Evolutionary conservation across 176 grass and related monocot genomes (phyloP), one percentile per base, ranked within the genome.

Genomic region (Puya raimondii): DNA sequence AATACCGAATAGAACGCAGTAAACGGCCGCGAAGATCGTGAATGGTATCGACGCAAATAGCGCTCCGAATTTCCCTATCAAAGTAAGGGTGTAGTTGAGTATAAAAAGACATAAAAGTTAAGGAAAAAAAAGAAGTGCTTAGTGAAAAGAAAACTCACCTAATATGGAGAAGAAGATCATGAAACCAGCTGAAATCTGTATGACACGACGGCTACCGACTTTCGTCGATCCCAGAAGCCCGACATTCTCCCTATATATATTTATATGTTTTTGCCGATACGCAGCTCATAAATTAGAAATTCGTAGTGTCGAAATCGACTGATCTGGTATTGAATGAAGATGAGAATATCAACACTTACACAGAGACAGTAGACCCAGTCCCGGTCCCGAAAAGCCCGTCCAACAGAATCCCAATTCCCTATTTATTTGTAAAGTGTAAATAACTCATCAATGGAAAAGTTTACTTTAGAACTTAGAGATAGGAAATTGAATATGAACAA

Each of bases 101-200:
- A 67, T 47, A 67, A 26, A 26, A 26, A 2, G 25, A 26, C 25
- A 26, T 2, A 26, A 26, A 26, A 26, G 25, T 26, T 2, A 26
- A 26, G 25, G 25, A 26, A 26, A 26, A 26, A 26, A 23, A 1
- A 26, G 25, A 26, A 26, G 25, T 26, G 25, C 25, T 26, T 26
- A 2, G 25, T 26, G 18, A 12, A 49, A 20, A 69, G 11, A 83
- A 66, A 56, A 57, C 17, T 87, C 52, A 99, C 94, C 94, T 71
- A 99, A 76, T 52, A 99, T 82, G 69, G 94, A 93, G 84, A 99
- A 99, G 50, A 99, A 99, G 16, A 99, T 99, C 94, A 99, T 99
- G 72, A 99, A 99, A 18, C 89, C 90, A 49, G 94, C 89, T 26
- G 89, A 91, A 63, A 99, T 93, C 67, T 99, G 94, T 77, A 99